Evolutionary conservation across 2,329 filamentous ascomycete genomes (phyloP).

Genomic region (Botryotinia globosa): DNA sequence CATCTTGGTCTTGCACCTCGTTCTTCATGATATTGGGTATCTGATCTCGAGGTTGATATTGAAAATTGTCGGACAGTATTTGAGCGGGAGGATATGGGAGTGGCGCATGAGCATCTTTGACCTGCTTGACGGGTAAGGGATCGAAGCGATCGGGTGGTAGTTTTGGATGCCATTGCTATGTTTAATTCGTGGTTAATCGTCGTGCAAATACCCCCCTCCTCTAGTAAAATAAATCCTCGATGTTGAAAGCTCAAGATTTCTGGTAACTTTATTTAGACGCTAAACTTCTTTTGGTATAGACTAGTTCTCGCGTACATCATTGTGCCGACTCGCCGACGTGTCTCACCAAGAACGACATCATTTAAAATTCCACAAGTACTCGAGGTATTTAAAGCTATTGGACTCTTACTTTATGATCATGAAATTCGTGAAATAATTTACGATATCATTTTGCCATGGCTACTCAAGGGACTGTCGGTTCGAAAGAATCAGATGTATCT

Average conservation of each 20-base stretch:
- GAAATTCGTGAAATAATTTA: constrained; percentile 17
- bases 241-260: constrained; percentile 21
- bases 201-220: constrained; percentile 11
- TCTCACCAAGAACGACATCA: constrained; percentile 18
- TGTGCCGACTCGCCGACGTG: constrained; percentile 24
- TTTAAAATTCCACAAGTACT: neutral
- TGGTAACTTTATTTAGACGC: constrained; percentile 20
- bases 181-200: constrained; percentile 11
- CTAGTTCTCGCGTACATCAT: constrained; percentile 18
- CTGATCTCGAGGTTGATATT: constrained; percentile 30
- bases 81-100: constrained; percentile 23
- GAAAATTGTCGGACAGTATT: constrained; percentile 32
- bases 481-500: constrained; percentile 30
- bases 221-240: constrained; percentile 17
- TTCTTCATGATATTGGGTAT: constrained; percentile 38
- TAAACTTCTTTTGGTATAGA: constrained; percentile 16
- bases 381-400: neutral
- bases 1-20: constrained; percentile 56
- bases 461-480: constrained; percentile 28
- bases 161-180: constrained; percentile 47
- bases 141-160: constrained; percentile 43
- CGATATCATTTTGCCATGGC: constrained; percentile 34
- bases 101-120: constrained; percentile 32
- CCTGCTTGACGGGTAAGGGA: constrained; percentile 37
- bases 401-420: constrained; percentile 21